These are phyloP conservation scores for Nyctanthes arbortristis DNA, from an alignment of 257 asterid genomes.

Conservation along the genomic window DNA sequence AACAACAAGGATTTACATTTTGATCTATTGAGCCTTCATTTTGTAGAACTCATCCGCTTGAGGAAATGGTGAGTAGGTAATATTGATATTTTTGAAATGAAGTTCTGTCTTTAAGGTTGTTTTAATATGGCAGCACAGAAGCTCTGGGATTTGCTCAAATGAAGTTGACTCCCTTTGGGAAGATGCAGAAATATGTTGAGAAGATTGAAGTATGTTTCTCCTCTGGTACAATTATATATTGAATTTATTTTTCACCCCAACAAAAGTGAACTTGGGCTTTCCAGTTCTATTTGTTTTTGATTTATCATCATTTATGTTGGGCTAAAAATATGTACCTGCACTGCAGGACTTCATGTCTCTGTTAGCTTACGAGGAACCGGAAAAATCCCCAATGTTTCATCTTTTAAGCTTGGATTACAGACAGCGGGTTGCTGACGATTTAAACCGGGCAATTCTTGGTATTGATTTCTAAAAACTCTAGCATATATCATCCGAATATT, in stretches of 20 bases:
- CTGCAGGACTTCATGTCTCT: conserved; percentile 82
- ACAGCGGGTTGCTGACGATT: conserved; percentile 77
- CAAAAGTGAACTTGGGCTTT: background rate
- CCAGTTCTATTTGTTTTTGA: conserved; percentile 3
- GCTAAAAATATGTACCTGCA: background rate
- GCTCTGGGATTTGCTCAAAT: conserved; percentile 85
- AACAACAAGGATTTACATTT: conserved; percentile 76
- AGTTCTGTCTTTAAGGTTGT: conserved; percentile 9
- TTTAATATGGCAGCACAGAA: conserved; percentile 71
- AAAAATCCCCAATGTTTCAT: conserved; percentile 90
- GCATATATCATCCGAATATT: background rate
- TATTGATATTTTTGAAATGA: background rate
- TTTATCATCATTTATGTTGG: conserved; percentile 16
- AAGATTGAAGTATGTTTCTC: conserved; percentile 68
- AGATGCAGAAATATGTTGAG: conserved; percentile 65
- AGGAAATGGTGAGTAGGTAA: conserved; percentile 58
- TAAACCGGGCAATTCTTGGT: conserved; percentile 90
- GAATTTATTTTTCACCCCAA: conserved; percentile 1
- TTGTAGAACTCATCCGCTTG: conserved; percentile 72
- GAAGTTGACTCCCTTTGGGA: conserved; percentile 76
- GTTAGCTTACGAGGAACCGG: conserved; percentile 92
- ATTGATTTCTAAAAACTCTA: conserved; percentile 20
- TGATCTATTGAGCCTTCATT: conserved; percentile 87
- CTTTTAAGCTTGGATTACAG: conserved; percentile 73
- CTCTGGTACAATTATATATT: background rate